Conservation (phyloP, 768 basidiomycete species). For the Lactarius sp. region DNA sequence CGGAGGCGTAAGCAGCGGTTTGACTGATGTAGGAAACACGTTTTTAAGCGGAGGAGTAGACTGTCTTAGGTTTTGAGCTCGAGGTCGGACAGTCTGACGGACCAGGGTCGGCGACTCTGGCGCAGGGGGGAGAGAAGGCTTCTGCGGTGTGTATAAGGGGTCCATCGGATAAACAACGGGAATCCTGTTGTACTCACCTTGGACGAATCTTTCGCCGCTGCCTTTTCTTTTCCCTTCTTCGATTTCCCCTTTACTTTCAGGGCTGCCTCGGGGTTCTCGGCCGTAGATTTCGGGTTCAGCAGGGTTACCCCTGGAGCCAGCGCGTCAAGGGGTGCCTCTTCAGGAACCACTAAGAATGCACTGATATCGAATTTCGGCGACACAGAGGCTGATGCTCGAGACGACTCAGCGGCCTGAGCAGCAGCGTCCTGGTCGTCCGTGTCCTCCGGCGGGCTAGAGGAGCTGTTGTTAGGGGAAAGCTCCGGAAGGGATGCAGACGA, state of each 20-base stretch:
- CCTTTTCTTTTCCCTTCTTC: slow-evolving; percentile 25
- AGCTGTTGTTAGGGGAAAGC: slow-evolving; percentile 27
- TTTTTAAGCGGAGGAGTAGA: slow-evolving; percentile 18
- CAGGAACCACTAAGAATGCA: slow-evolving; percentile 24
- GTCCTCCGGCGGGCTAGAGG: slow-evolving; percentile 26
- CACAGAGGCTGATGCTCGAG: slow-evolving; percentile 8
- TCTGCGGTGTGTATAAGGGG: background rate
- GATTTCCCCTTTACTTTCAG: slow-evolving; percentile 20
- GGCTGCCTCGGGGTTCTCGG: background rate
- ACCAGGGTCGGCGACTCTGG: slow-evolving; percentile 25
- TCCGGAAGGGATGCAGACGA: slow-evolving; percentile 24
- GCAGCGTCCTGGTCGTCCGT: slow-evolving; percentile 13
- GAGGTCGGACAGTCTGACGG: slow-evolving; percentile 15
- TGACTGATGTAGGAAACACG: slow-evolving; percentile 1
- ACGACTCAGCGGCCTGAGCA: background rate
- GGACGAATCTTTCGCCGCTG: background rate
- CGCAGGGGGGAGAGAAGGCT: slow-evolving; percentile 17
- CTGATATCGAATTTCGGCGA: slow-evolving; percentile 21
- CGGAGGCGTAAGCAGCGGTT: slow-evolving; percentile 35
- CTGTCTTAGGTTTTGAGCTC: background rate
- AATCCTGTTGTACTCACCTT: slow-evolving; percentile 6
- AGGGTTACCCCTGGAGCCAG: slow-evolving; percentile 25
- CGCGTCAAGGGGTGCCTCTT: slow-evolving; percentile 25
- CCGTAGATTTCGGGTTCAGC: slow-evolving; percentile 1
- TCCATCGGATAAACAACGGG: background rate